Evolutionary conservation across 345 rosid genomes (phyloP), one percentile per base, ranked within the genome.

Genomic region (Camelina neglecta): DNA sequence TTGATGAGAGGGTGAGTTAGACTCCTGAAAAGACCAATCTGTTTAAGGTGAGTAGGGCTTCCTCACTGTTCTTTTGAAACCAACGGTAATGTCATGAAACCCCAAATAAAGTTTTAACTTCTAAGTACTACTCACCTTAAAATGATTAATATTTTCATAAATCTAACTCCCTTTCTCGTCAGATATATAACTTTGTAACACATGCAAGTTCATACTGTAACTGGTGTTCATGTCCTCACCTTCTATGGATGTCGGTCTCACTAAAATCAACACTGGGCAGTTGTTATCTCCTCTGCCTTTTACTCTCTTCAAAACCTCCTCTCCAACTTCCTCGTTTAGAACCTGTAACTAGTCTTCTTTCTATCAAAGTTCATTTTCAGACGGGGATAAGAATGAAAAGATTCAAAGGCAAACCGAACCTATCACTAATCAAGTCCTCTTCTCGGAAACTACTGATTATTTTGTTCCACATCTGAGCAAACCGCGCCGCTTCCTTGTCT

Each of bases 381-480:
- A 58, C 21, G 39, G 11, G n/a, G 33, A 29, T 13, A 50, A 60
- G 55, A 36, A 60, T 26, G 18, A 53, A 77, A 59, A 50, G 15
- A 60, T 9, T 72, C 15, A 45, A 70, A 70, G 48, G 56, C 47
- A 71, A 41, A 57, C 47, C 42, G 61, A 82, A 82, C 89, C 89
- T 82, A 26, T 84, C 62, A 73, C 76, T 82, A 48, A 86, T 86
- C 56, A 86, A 75, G 81, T 84, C 89, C 73, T 86, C 89, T 45
- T 86, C 87, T 54, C 87, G 71, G 80, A 84, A 84, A 72, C 89
- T 86, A 77, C 79, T 86, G 70, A 86, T 86, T 16, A 86, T 82
- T 75, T 71, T 79, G 79, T 86, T 86, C 87, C 87, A 86, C 85
- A 86, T 80, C 78, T 86, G 89, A 72, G 89, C 87, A 77, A 86